Evolutionary conservation across 129 eudicot genomes (phyloP).

Genomic region (Daucus carota): DNA sequence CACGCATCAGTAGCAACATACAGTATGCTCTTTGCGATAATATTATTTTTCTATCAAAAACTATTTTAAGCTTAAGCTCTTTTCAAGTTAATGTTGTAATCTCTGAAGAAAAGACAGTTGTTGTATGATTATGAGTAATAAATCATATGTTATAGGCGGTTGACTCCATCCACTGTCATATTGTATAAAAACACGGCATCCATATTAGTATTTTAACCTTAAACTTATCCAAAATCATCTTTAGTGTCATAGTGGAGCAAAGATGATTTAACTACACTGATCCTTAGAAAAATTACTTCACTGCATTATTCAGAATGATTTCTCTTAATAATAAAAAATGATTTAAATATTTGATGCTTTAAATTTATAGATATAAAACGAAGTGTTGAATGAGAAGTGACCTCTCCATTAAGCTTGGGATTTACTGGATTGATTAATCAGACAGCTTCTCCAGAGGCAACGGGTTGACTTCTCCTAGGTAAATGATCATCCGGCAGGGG

Average conservation of each 20-base stretch:
- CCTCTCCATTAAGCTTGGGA: conserved; percentile 82
- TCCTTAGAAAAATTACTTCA: background rate
- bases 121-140: no score
- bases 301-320: background rate
- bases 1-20: no score
- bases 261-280: background rate
- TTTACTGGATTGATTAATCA: conserved; percentile 70
- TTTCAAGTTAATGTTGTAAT: no score
- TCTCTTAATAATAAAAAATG: background rate
- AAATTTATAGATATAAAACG: background rate
- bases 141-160: no score
- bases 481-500: conserved; percentile 70
- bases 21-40: no score
- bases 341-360: background rate
- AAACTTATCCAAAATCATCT: no score
- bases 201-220: no score
- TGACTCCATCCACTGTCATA: no score
- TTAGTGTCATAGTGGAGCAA: background rate
- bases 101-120: no score
- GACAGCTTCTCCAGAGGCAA: conserved; percentile 84
- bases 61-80: no score
- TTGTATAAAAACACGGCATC: no score
- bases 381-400: conserved; percentile 7
- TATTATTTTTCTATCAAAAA: no score
- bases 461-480: conserved; percentile 60